A percentile compares a stretch with the other conserved stretches of the same genome.
These are phyloP conservation scores for Paramarasmius palmivorus DNA, from an alignment of 1,284 basidiomycete species.

Conservation along the genomic window DNA sequence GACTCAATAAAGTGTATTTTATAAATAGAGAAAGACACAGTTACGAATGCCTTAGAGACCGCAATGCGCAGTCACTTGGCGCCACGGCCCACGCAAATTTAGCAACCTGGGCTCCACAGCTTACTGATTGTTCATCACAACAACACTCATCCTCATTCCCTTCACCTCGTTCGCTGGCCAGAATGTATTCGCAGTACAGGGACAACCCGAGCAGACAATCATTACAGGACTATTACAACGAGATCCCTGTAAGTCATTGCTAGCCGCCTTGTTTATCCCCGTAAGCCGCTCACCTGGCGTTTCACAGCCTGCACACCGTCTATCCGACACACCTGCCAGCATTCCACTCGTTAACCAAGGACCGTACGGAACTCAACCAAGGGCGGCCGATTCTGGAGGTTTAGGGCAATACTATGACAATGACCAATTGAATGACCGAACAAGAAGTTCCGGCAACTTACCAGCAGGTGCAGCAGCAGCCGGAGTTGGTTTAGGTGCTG, in stretches of 20 bases:
- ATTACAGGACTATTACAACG: slow-evolving; percentile 30
- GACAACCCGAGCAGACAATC: slow-evolving; percentile 21
- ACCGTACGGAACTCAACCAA: not conserved
- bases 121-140: not conserved
- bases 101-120: not conserved
- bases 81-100: no score
- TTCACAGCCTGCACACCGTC: not conserved
- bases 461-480: slow-evolving; percentile 1
- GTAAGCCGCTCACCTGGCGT: no score
- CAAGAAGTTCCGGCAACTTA: not conserved
- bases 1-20: no score
- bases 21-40: no score
- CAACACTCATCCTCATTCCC: not conserved
- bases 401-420: not conserved
- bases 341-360: slow-evolving; percentile 2
- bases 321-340: not conserved
- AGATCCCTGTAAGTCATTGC: slow-evolving; percentile 17
- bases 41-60: no score
- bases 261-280: not conserved
- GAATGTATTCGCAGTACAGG: slow-evolving; percentile 22
- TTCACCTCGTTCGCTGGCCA: not conserved
- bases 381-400: not conserved
- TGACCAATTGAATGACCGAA: not conserved
- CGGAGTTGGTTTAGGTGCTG: slow-evolving; percentile 4
- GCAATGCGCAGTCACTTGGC: no score